Percentiles rank a stretch among this genome's conserved stretches.
Evolutionary conservation across 805 yeast species (phyloP).

Genomic region (Hyphopichia homilentoma): DNA sequence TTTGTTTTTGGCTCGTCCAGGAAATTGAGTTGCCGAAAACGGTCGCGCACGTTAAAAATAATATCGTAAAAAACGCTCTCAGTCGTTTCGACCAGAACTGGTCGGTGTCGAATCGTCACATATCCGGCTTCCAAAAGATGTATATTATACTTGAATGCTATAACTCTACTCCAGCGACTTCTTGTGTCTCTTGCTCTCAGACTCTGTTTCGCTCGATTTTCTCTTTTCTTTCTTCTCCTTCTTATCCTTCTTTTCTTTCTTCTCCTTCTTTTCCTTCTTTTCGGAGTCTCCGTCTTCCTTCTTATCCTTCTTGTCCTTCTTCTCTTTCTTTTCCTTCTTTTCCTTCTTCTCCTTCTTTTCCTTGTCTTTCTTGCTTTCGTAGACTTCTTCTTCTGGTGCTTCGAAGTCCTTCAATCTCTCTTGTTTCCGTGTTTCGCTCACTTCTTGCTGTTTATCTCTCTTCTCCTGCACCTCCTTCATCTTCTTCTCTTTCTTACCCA

Average conservation of each 20-base stretch:
- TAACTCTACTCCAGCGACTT: too few relatives aligned
- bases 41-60: too few relatives aligned
- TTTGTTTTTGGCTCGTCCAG: too few relatives aligned
- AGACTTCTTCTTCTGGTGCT: slow-evolving; percentile 77
- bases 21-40: too few relatives aligned
- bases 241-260: slow-evolving; percentile 26
- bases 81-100: too few relatives aligned
- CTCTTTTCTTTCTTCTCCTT: too few relatives aligned
- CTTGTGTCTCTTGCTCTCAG: too few relatives aligned
- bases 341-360: slow-evolving; percentile 15
- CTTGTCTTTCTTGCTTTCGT: slow-evolving; percentile 36
- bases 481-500: slow-evolving; percentile 81
- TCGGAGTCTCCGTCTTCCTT: slow-evolving; percentile 17
- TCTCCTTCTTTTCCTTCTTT: slow-evolving; percentile 23
- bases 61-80: too few relatives aligned
- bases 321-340: slow-evolving; percentile 25
- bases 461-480: slow-evolving; percentile 68
- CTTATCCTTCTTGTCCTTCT: slow-evolving; percentile 18
- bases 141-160: too few relatives aligned
- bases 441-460: slow-evolving; percentile 72
- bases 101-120: too few relatives aligned
- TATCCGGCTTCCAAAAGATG: too few relatives aligned
- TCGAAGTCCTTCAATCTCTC: slow-evolving; percentile 76
- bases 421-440: slow-evolving; percentile 57
- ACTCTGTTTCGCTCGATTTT: too few relatives aligned